phyloP scores from a whole-genome alignment of 352 stramenopile species.

The Phytophthora tentaculata region DNA sequence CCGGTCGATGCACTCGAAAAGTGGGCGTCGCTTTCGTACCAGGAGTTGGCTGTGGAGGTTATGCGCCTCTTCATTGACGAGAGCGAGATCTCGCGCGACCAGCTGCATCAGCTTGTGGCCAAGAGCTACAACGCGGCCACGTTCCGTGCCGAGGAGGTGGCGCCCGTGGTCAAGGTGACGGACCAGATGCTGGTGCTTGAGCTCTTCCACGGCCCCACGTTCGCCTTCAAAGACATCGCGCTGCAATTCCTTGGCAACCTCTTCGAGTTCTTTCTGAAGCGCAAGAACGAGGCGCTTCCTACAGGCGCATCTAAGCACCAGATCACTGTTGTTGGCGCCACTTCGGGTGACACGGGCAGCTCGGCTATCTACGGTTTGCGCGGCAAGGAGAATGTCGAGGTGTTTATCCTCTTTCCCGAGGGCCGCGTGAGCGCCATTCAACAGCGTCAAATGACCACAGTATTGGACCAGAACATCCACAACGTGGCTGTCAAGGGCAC shows the following conservation, averaged over 20 bases:
- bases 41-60: conserved; percentile 94
- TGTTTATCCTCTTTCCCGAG: conserved; percentile 98
- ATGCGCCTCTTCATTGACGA: conserved; percentile 97
- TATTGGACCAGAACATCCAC: conserved; percentile 98
- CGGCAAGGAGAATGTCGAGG: conserved; percentile 97
- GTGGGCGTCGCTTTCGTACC: conserved; percentile 93
- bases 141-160: conserved; percentile 95
- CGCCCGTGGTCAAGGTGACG: conserved; percentile 92
- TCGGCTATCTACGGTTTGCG: conserved; percentile 98
- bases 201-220: conserved; percentile 99
- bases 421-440: conserved; percentile 97
- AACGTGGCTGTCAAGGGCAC: conserved; percentile 95
- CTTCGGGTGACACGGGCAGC: conserved; percentile 97
- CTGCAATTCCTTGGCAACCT: conserved; percentile 99
- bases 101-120: conserved; percentile 92
- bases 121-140: conserved; percentile 92
- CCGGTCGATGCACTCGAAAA: conserved; percentile 67
- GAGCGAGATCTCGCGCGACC: conserved; percentile 91
- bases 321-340: conserved; percentile 98
- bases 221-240: conserved; percentile 99
- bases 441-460: conserved; percentile 99
- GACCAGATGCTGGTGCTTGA: conserved; percentile 93
- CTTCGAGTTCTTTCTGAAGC: conserved; percentile 98
- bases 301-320: conserved; percentile 61
- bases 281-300: conserved; percentile 80